phyloP scores from a whole-genome alignment of 495 filamentous ascomycete species.

The Neurospora sublineolata region DNA sequence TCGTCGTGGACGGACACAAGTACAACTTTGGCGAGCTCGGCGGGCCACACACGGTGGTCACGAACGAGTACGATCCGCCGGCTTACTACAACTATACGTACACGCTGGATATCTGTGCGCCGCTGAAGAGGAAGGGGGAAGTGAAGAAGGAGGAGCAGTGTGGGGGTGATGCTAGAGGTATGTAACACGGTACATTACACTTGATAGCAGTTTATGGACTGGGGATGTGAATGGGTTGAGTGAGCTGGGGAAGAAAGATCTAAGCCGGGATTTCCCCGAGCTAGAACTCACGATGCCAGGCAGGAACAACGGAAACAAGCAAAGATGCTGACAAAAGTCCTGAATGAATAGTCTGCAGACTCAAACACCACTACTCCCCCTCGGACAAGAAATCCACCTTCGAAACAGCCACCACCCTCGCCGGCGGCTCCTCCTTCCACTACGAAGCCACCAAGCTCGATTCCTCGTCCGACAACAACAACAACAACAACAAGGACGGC shows the following conservation, averaged over 20 bases:
- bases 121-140: slow-evolving; percentile 44
- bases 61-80: slow-evolving; percentile 36
- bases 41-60: slow-evolving; percentile 66
- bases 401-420: neutral
- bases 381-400: neutral
- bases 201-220: too few relatives aligned
- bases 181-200: too few relatives aligned
- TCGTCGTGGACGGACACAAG: slow-evolving; percentile 42
- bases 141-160: slow-evolving; percentile 41
- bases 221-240: too few relatives aligned
- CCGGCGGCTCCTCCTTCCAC: neutral
- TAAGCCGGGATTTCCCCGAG: too few relatives aligned
- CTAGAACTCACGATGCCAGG: too few relatives aligned
- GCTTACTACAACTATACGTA: slow-evolving; percentile 61
- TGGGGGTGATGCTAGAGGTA: slow-evolving; percentile 50
- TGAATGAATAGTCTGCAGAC: slow-evolving; percentile 3
- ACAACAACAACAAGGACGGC: neutral
- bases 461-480: neutral
- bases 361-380: neutral
- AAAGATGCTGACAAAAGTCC: too few relatives aligned
- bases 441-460: neutral
- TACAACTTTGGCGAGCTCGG: slow-evolving; percentile 51
- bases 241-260: too few relatives aligned
- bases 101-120: slow-evolving; percentile 72
- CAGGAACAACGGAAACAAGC: too few relatives aligned